These are phyloP conservation scores for Podila epigama DNA, from an alignment of 192 early-diverging fungal species.

Conservation along the genomic window DNA sequence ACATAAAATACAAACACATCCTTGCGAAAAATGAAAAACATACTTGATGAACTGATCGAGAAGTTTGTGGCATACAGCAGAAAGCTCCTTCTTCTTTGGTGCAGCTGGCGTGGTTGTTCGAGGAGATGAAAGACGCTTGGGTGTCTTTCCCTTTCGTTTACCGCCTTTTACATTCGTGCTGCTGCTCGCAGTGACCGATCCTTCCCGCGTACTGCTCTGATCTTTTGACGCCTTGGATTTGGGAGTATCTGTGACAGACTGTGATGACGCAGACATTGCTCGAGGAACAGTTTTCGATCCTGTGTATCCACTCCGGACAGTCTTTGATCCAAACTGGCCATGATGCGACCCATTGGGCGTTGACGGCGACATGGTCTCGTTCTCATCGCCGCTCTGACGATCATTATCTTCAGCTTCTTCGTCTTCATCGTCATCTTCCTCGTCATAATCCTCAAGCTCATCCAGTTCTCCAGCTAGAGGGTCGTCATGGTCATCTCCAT, in stretches of 20 bases:
- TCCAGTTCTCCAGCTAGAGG: slow-evolving; percentile 35
- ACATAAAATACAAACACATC: slow-evolving; percentile 3
- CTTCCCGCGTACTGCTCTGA: slow-evolving; percentile 8
- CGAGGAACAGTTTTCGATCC: slow-evolving; percentile 28
- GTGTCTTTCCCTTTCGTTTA: slow-evolving; percentile 27
- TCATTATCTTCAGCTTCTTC: slow-evolving; percentile 41
- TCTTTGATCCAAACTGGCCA: slow-evolving; percentile 17
- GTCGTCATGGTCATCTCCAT: slow-evolving; percentile 18
- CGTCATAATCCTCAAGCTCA: slow-evolving; percentile 43
- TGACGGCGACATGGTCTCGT: slow-evolving; percentile 15
- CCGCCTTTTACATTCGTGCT: background rate
- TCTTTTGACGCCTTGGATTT: slow-evolving; percentile 6
- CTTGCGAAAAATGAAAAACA: slow-evolving; percentile 1
- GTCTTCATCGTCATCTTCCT: slow-evolving; percentile 40
- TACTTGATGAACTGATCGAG: slow-evolving; percentile 72
- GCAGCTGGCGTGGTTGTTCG: slow-evolving; percentile 37
- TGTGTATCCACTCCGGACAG: slow-evolving; percentile 9
- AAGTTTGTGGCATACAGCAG: slow-evolving; percentile 66
- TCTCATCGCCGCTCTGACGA: slow-evolving; percentile 10
- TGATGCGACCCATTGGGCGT: background rate
- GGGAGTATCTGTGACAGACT: background rate
- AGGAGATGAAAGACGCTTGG: slow-evolving; percentile 43
- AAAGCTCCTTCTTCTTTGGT: slow-evolving; percentile 65
- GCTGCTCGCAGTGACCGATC: slow-evolving; percentile 5
- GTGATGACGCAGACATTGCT: background rate